Base-by-base conservation (phyloP, 495 filamentous ascomycete genomes). In the Talaromyces trachyspermus region DNA sequence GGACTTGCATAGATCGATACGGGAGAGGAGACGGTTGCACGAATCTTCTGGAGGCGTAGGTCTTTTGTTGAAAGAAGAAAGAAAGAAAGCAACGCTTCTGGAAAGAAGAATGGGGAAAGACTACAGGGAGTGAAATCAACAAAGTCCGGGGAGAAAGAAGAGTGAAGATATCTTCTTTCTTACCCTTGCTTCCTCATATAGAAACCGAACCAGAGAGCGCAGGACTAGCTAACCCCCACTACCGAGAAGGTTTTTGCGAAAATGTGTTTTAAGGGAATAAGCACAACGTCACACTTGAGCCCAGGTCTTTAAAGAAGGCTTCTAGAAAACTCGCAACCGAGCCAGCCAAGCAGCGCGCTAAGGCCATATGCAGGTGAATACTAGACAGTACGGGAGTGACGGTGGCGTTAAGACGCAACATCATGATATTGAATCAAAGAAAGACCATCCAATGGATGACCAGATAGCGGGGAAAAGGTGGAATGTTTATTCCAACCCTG, bases 271-370 rank as follows among this genome's bases (percentile, higher is more conserved):
- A n/a, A n/a, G n/a, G 39, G 23, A 18, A 42, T 11, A 17, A 42
- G 39, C 23, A 42, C 15, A 42, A 42, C 22, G 39, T 42, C 39
- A 26, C 39, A 7, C 8, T 20, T 17, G 15, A 42, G 14, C 44
- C 37, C 27, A 29, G 7, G 29, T 33, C 6, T 46, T 46, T 33
- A 14, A 22, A 30, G 30, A 36, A 46, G 30, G 30, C 19, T 46
- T 36, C 30, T 35, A 36, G 30, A 46, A 46, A 46, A 37, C 30
- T 20, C 19, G 44, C 35, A 46, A 46, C 44, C n/a, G 19, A 24
- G 18, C 27, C 1, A 30, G 43, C 23, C 18, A 9, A 29, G 44
- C 29, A 46, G 22, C 18, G 9, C 44, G 44, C 27, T 46, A 36
- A 30, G 12, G 6, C 27, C 6, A 30, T 12, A 30, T 7, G 27